phyloP scores from a whole-genome alignment of 2,329 filamentous ascomycete species.

The Aphanoascus verrucosus region DNA sequence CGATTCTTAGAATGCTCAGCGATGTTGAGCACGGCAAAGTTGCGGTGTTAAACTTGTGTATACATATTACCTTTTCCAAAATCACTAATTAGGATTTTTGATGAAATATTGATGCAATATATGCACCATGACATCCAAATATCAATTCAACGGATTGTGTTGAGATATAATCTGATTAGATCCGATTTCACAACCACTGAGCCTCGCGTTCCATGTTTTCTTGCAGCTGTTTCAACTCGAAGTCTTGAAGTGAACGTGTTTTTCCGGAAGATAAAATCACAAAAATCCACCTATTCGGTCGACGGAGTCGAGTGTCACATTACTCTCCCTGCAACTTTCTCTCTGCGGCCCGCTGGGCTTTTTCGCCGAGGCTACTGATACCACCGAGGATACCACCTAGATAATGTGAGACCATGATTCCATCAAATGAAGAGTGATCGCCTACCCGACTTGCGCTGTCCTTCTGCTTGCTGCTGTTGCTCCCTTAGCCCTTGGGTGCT shows the following conservation, averaged over 20 bases:
- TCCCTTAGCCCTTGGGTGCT: neutral
- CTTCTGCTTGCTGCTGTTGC: slow-evolving; percentile 5
- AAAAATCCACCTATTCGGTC: too few relatives aligned
- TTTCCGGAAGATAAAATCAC: too few relatives aligned
- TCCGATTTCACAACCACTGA: neutral
- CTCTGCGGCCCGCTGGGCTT: slow-evolving; percentile 9
- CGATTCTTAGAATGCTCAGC: neutral
- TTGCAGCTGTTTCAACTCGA: neutral
- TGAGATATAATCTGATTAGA: neutral
- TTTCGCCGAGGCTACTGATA: slow-evolving; percentile 10
- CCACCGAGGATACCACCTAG: neutral
- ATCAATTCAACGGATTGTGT: neutral
- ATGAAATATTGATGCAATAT: neutral
- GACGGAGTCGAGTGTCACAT: too few relatives aligned
- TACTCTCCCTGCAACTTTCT: neutral
- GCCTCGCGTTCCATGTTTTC: neutral
- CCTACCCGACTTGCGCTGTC: slow-evolving; percentile 3
- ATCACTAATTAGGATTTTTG: neutral
- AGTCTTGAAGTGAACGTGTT: neutral
- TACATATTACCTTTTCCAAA: neutral
- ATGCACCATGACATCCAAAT: neutral
- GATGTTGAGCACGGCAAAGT: neutral
- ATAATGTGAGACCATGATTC: neutral
- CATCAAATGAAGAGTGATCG: neutral
- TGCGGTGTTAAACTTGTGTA: neutral